phyloP scores from a whole-genome alignment of 176 grass and related monocot species.

The Ampelocalamus luodianensis region DNA sequence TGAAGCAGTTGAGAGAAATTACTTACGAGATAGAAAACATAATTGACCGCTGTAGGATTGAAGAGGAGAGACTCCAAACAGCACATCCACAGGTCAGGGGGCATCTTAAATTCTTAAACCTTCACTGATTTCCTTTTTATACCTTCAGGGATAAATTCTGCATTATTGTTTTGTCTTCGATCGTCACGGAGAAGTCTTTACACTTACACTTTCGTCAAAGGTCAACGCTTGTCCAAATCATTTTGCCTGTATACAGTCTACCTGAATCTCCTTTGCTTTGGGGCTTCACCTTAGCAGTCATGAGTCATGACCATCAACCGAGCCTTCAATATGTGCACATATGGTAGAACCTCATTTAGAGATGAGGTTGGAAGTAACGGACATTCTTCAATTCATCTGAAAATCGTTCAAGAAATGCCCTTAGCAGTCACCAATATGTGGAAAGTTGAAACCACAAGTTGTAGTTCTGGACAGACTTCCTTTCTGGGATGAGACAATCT shows the following conservation, averaged over 20 bases:
- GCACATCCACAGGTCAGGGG: constrained; percentile 34
- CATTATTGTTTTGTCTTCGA: not conserved
- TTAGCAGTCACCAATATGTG: not conserved
- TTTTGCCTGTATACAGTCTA: not conserved
- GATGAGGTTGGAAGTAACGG: not conserved
- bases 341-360: constrained; percentile 2
- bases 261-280: not conserved
- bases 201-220: not conserved
- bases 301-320: not conserved
- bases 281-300: not conserved
- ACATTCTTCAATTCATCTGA: not conserved
- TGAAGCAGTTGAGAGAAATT: constrained; percentile 40
- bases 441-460: constrained; percentile 14
- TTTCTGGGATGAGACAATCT: not conserved
- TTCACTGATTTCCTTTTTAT: not conserved
- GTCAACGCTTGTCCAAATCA: not conserved
- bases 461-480: not conserved
- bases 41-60: constrained; percentile 47
- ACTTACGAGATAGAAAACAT: constrained; percentile 49
- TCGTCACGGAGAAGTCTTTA: not conserved
- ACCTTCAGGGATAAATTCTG: not conserved
- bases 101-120: not conserved
- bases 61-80: constrained; percentile 25
- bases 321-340: not conserved
- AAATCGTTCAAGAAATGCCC: not conserved